Evolutionary conservation across 2,329 filamentous ascomycete species (phyloP).

Genomic region (Byssothecium circinans): DNA sequence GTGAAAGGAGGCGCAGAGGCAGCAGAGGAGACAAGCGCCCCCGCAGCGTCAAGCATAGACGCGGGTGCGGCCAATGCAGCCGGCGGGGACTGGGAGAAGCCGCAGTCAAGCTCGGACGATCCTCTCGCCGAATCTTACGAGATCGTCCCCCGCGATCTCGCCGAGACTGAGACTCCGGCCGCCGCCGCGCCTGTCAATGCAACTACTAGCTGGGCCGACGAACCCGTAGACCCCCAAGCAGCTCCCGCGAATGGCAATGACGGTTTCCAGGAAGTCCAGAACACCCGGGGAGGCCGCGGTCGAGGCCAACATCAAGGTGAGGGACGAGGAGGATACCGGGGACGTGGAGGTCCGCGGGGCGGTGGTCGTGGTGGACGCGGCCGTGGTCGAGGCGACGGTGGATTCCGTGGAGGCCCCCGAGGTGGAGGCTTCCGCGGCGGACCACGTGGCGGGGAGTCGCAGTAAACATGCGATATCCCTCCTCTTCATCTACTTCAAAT

Average conservation of each 20-base stretch:
- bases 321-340: constrained; percentile 58
- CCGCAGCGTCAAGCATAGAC: constrained; percentile 44
- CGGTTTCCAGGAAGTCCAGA: constrained; percentile 71
- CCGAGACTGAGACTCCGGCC: constrained; percentile 71
- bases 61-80: constrained; percentile 53
- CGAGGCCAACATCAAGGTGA: constrained; percentile 47
- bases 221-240: constrained; percentile 45
- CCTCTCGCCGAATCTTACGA: constrained; percentile 70
- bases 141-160: constrained; percentile 70
- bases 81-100: constrained; percentile 68
- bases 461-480: constrained; percentile 5
- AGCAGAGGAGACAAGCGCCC: constrained; percentile 30
- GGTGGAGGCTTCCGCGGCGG: constrained; percentile 41
- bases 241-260: constrained; percentile 53
- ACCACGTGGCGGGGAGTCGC: constrained; percentile 27
- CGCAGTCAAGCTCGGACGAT: constrained; percentile 50
- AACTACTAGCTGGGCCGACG: constrained; percentile 80
- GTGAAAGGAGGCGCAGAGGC: constrained; percentile 34
- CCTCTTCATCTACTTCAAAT: constrained; percentile 5
- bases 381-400: constrained; percentile 45
- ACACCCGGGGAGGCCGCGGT: constrained; percentile 50
- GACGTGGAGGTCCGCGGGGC: constrained; percentile 46
- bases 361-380: constrained; percentile 45
- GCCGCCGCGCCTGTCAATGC: constrained; percentile 58
- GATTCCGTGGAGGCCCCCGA: constrained; percentile 47